Evolutionary conservation across 179 eudicot species (phyloP).

Genomic region (Gypsophila paniculata): DNA sequence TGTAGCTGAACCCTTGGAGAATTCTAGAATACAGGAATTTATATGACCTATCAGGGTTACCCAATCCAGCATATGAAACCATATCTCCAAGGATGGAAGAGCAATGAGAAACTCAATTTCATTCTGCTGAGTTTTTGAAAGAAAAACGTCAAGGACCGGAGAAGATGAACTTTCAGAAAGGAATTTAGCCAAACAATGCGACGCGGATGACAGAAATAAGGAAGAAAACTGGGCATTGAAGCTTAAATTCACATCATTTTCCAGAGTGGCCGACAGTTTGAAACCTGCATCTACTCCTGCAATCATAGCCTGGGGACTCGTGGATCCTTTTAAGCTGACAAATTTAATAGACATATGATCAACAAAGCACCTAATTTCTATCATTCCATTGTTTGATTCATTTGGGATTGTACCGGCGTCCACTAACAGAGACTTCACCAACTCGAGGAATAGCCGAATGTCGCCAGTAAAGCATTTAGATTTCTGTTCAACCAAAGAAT

Average conservation of each 20-base stretch:
- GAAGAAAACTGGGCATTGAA: conserved; percentile 47
- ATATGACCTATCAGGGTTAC: conserved; percentile 41
- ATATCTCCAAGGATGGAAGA: conserved; percentile 62
- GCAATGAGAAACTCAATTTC: conserved; percentile 40
- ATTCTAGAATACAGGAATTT: conserved; percentile 30
- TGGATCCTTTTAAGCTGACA: conserved; percentile 30
- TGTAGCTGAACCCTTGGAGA: conserved; percentile 25
- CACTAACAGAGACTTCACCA: conserved; percentile 38
- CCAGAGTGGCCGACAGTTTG: conserved; percentile 43
- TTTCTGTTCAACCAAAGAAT: conserved; percentile 51
- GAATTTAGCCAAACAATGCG: conserved; percentile 52
- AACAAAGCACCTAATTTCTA: conserved; percentile 46
- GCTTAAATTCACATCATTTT: conserved; percentile 35
- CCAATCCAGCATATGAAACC: conserved; percentile 81
- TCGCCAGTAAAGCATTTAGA: conserved; percentile 56
- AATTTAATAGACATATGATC: conserved; percentile 45
- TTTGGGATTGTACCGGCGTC: conserved; percentile 25
- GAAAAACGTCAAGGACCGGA: conserved; percentile 44
- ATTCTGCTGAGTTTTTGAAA: conserved; percentile 36
- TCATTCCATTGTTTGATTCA: conserved; percentile 29
- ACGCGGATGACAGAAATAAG: conserved; percentile 46
- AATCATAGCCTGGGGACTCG: conserved; percentile 31
- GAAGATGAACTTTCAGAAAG: conserved; percentile 37
- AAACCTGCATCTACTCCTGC: conserved; percentile 57
- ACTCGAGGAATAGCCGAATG: conserved; percentile 50